Percentiles rank a stretch among this genome's conserved stretches.
Evolutionary conservation across 2,329 filamentous ascomycete genomes (phyloP).

Genomic region (Pleoardoris graminearum): DNA sequence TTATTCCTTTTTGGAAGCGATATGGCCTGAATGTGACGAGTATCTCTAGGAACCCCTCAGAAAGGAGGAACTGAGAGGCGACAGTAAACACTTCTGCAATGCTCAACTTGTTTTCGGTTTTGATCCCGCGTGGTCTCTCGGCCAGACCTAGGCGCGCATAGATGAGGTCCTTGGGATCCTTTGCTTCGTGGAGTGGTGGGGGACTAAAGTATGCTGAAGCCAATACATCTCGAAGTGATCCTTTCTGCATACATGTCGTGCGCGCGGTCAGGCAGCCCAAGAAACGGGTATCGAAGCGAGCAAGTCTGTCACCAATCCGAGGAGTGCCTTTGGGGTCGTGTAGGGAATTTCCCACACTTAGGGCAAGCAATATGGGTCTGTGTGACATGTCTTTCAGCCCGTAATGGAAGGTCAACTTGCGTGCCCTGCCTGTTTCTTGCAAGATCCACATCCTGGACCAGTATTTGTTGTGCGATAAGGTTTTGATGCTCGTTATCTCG

Average conservation of each 20-base stretch:
- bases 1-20: background rate
- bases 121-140: background rate
- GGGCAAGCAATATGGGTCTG: background rate
- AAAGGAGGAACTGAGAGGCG: background rate
- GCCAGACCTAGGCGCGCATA: slow-evolving; percentile 5
- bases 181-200: background rate
- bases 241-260: background rate
- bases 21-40: slow-evolving; percentile 5
- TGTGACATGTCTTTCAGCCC: background rate
- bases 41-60: background rate
- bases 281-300: slow-evolving; percentile 2
- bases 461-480: background rate
- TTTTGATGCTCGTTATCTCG: background rate
- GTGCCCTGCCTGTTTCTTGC: slow-evolving; percentile 3
- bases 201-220: slow-evolving; percentile 1
- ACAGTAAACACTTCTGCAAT: background rate
- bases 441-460: slow-evolving; percentile 7
- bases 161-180: background rate
- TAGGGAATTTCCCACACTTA: background rate
- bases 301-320: background rate
- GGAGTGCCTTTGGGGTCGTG: background rate
- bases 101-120: background rate
- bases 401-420: background rate
- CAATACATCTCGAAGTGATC: slow-evolving; percentile 2
- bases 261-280: slow-evolving; percentile 1